Base-by-base conservation (phyloP, 495 filamentous ascomycete species). In the Annulohypoxylon nitens region DNA sequence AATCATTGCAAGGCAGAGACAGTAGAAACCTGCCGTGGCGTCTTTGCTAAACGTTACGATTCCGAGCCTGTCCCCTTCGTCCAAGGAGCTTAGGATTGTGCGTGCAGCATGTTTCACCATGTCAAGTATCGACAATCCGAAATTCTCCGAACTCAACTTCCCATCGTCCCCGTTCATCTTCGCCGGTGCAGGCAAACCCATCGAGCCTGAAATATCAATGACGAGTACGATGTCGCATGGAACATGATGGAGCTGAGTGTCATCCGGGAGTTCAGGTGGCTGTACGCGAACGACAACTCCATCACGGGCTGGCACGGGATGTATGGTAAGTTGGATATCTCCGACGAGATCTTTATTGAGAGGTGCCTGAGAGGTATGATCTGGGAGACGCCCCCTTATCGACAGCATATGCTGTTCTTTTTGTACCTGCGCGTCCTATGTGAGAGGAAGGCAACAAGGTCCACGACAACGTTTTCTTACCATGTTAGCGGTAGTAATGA, bases 191-290 rank as follows among this genome's bases (percentile, higher is more conserved):
- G 69, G 61, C 2, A 41, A 23, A 2, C 30, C n/a, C 84, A 86
- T 86, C 69, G 81, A 83, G 0, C 75, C 77, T 8, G 84, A 86
- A 33, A 83, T 68, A 66, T 86, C 84, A 58, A 85, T 85, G 16
- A 80, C 83, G 0, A 86, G 71, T 0, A 85, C 83, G 20, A 86
- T 78, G 60, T 86, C 84, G 76, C 81, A 82, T 3, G 83, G 80
- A 9, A 81, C 64, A 67, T 82, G 81, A 36, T 59, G 37, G 16
- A 77, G 36, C 11, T 39, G 20, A 10, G 50, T 8, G 10, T 68
- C 20, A 1, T 16, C 41, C n/a, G 83, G 81, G 23, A 73, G 54
- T 14, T 14, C 51, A 12, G 83, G 84, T 0, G 82, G 80, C 16
- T 75, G 70, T 23, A 85, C 68, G 58, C 77, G 81, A 64, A 85